Conservation (phyloP, 2,329 filamentous ascomycete species). For the Venturia carpophila region DNA sequence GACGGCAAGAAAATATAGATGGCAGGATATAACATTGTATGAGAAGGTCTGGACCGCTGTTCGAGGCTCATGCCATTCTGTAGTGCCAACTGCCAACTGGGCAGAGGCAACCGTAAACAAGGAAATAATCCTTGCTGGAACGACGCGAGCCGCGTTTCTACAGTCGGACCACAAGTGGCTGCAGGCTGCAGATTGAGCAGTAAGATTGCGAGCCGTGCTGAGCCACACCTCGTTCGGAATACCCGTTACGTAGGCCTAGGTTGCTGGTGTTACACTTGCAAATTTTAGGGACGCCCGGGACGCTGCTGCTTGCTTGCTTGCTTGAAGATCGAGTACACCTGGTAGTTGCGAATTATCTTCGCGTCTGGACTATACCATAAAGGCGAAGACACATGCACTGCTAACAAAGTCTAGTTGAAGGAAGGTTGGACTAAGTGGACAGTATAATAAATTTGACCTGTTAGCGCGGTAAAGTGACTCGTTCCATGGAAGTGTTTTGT, state of each 20-base stretch:
- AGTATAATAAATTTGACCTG: no score
- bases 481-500: no score
- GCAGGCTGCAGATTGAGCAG: background rate
- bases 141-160: constrained; percentile 9
- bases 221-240: background rate
- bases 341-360: no score
- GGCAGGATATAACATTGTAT: background rate
- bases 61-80: background rate
- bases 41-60: background rate
- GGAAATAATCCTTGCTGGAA: constrained; percentile 5
- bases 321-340: no score
- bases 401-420: no score
- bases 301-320: background rate
- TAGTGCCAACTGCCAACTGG: background rate
- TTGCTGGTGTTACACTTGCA: background rate
- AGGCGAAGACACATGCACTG: no score
- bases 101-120: constrained; percentile 11
- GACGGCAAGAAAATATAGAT: background rate
- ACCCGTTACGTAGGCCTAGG: background rate
- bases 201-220: background rate
- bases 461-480: no score
- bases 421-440: no score
- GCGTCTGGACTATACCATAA: no score
- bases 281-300: background rate
- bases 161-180: background rate